These are phyloP conservation scores for Oropetium thomaeum DNA, from an alignment of 176 grass and related monocot species.

Conservation along the genomic window DNA sequence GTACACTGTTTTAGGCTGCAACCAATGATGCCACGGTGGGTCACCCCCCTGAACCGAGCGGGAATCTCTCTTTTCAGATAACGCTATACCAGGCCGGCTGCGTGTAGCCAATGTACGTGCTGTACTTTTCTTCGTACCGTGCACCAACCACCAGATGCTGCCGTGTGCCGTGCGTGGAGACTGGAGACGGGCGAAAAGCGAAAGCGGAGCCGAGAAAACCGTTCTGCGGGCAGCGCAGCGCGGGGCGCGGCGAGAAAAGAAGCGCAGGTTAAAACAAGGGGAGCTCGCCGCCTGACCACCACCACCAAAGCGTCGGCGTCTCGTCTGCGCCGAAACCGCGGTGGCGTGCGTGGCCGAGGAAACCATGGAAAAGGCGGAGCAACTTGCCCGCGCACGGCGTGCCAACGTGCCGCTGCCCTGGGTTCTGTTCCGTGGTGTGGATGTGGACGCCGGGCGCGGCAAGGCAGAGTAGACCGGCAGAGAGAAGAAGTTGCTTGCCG, in stretches of 20 bases:
- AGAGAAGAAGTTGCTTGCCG: background rate
- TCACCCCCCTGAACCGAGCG: background rate
- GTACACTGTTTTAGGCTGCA: too few relatives aligned
- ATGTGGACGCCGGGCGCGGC: background rate
- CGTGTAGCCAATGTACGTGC: background rate
- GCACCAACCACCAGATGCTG: background rate
- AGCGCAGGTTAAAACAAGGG: conserved; percentile 20
- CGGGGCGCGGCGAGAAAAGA: background rate
- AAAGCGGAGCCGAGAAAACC: conserved; percentile 2
- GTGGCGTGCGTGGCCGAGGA: conserved; percentile 8
- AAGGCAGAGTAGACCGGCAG: background rate
- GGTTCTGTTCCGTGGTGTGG: background rate
- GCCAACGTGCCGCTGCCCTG: background rate
- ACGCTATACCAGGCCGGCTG: background rate
- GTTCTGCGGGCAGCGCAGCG: background rate
- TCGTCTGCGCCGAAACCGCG: conserved; percentile 14
- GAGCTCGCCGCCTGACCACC: conserved; percentile 13
- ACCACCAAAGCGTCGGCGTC: background rate
- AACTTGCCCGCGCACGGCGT: background rate
- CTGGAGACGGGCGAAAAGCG: background rate
- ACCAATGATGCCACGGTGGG: too few relatives aligned
- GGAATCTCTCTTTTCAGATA: background rate
- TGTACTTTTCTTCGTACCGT: background rate
- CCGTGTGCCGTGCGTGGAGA: too few relatives aligned
- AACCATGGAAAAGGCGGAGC: background rate